Base-by-base conservation (phyloP, 106 monocot species). In the Dactylorhiza incarnata region DNA sequence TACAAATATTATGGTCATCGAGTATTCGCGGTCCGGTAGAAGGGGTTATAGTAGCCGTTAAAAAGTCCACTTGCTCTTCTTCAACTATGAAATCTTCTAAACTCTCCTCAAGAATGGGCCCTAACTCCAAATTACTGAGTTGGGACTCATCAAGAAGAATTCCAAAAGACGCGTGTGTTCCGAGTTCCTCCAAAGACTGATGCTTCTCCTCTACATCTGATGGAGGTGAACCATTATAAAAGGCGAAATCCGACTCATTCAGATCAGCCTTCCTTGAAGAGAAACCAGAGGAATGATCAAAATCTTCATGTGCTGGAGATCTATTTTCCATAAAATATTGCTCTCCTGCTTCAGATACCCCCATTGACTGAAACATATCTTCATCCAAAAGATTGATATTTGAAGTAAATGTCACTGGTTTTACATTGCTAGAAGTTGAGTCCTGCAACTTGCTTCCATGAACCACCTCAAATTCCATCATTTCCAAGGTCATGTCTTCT, bases 31-130 rank as follows among this genome's bases (percentile, higher is more conserved):
- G 29, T 29, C 65, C 65, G 12, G 12, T 65, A 59, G 20, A 59
- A 22, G 58, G 20, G 7, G 23, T 73, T 58, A 52, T 4, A 53
- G 67, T 48, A 62, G 75, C 46, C n/a, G 22, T 9, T 49, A 48
- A 48, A 45, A 48, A 50, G 63, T 5, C 72, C 25, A 79, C 62
- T 55, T 70, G 56, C n/a, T 83, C 80, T 68, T 83, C 73, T 80
- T 79, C 72, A 22, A 69, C 70, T 16, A 56, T 77, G 47, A 26
- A 78, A 63, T 75, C 81, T 72, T 78, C 69, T 9, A 51, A 24
- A 68, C 44, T 77, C 67, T 82, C 85, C 71, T 85, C 84, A 50
- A 82, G 71, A 72, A 79, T 87, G 17, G 87, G 62, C 43, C 80
- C 79, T 29, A 89, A 73, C 53, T 84, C 52, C 74, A 76, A 77